Base-by-base conservation (phyloP, 495 filamentous ascomycete species). In the Aspergillus sclerotioniger region DNA sequence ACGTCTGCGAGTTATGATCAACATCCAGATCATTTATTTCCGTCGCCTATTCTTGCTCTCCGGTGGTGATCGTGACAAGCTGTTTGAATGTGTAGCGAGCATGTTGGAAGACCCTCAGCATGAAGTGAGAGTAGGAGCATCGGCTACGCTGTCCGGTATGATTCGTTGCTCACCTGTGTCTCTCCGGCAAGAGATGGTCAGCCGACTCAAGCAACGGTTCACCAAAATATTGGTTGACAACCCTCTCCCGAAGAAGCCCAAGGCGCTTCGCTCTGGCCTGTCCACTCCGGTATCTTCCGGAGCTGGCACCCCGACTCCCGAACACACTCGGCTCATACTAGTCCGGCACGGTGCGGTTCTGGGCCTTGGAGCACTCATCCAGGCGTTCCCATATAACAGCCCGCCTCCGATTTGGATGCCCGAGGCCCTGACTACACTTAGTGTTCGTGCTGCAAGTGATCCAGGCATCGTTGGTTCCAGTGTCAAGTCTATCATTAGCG, bases 11-110 rank as follows among this genome's bases (percentile, higher is more conserved):
- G 90, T 96, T 25, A 85, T 98, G 62, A 96, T 99, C 75, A 98
- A 97, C 74, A 98, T 99, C 80, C 94, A 99, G 71, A 93, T 97
- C 65, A 87, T 99, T 67, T 99, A 96, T 78, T 99, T 98, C 85
- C 90, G 94, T 43, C 89, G 91, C 29, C 80, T 99, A 21, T 99
- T 99, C 81, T 78, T 97, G n/a, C 89, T 96, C 62, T 84, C 86
- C n/a, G 73, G 78, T 9, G 70, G 78, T 15, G 85, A 96, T 65
- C 89, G 94, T 56, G 81, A 90, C 58, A 81, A 81, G 48, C 84
- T 99, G 13, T 95, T 96, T 68, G 86, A 89, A 47, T 92, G 91
- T 59, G 92, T 99, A 6, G 87, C 90, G 21, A 89, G 84, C 66
- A 99, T 99, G 94, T 83, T 99, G 15, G 84, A 89, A 62, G 94